Evolutionary conservation across 2,329 filamentous ascomycete genomes (phyloP), one percentile per base, ranked within the genome.

Genomic region (Gaeumannomyces tritici): DNA sequence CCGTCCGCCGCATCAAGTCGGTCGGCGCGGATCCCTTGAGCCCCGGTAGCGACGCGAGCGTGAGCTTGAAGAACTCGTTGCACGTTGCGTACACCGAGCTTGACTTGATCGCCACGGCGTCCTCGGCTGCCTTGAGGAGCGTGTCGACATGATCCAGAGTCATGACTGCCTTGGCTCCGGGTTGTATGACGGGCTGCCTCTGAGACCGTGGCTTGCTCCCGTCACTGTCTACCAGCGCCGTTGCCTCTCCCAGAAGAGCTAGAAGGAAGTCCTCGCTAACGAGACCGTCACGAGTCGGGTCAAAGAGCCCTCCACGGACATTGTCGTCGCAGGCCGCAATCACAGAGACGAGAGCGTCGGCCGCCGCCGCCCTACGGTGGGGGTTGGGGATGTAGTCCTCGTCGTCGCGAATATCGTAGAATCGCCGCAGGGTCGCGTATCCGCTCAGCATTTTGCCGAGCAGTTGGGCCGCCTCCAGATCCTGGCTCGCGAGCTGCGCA

Each of bases 251-350:
- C 1, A 98, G 81, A 18, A 98, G 79, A 3, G 89, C 86, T 11
- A 97, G 80, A 55, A 98, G 76, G 61, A 93, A 93, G 69, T 98
- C 93, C 65, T 96, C 90, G 68, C 90, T 90, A 24, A 97, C 89
- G 8, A 96, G 91, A 0, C 90, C 87, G 70, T 93, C 89, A 15
- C 90, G 84, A 24, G 85, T 83, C 28, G 87, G 86, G 70, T 98
- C 93, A 72, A 92, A 96, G 2, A 97, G 79, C 1, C 93, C 93
- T 62, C 93, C 93, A 63, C 90, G 89, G 68, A 98, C 96, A 71
- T 91, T 93, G 73, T 96, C 92, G 63, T 90, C 89, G 2, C 93
- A 89, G 71, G 90, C 95, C 62, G 88, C 85, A 68, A 97, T 89
- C 63, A 96, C 88, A n/a, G 91, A 89, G 56, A 91, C 80, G 60